These are phyloP conservation scores for Poronia punctata DNA, from an alignment of 495 filamentous ascomycete genomes.

Conservation along the genomic window DNA sequence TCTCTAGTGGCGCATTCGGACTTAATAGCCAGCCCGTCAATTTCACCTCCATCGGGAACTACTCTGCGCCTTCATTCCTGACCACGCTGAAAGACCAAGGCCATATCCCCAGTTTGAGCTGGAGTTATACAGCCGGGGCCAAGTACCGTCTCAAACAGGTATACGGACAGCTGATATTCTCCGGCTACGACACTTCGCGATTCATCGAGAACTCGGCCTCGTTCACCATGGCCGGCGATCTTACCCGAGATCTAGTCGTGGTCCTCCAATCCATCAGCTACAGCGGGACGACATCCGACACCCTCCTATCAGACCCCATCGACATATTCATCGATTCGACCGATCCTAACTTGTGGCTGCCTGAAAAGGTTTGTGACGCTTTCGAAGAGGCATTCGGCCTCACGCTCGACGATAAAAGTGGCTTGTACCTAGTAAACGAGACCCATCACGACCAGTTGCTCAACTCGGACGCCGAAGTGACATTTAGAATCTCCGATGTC, in stretches of 20 bases:
- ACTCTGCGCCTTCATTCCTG: constrained; percentile 40
- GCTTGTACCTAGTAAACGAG: constrained; percentile 46
- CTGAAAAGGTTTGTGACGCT: constrained; percentile 41
- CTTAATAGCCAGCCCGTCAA: constrained; percentile 44
- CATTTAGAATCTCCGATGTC: constrained; percentile 41
- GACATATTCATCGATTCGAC: constrained; percentile 47
- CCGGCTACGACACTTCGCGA: constrained; percentile 48
- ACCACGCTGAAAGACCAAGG: constrained; percentile 39
- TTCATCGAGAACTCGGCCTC: constrained; percentile 42
- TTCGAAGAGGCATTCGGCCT: constrained; percentile 50
- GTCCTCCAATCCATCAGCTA: constrained; percentile 40
- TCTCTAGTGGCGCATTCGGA: constrained; percentile 46
- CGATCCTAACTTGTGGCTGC: constrained; percentile 50
- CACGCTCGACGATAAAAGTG: constrained; percentile 33
- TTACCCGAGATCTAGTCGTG: constrained; percentile 44
- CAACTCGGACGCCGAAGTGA: constrained; percentile 43
- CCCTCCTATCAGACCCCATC: constrained; percentile 28
- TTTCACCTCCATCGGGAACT: constrained; percentile 38
- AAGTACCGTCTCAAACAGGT: constrained; percentile 47
- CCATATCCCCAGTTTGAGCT: constrained; percentile 44
- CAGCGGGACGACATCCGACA: constrained; percentile 22
- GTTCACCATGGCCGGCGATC: constrained; percentile 43
- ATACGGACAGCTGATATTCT: constrained; percentile 48
- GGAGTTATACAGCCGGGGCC: constrained; percentile 51
- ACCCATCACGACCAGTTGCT: constrained; percentile 35